These are phyloP conservation scores for Myxozyma melibiosi DNA, from an alignment of 805 yeast species.

Conservation along the genomic window DNA sequence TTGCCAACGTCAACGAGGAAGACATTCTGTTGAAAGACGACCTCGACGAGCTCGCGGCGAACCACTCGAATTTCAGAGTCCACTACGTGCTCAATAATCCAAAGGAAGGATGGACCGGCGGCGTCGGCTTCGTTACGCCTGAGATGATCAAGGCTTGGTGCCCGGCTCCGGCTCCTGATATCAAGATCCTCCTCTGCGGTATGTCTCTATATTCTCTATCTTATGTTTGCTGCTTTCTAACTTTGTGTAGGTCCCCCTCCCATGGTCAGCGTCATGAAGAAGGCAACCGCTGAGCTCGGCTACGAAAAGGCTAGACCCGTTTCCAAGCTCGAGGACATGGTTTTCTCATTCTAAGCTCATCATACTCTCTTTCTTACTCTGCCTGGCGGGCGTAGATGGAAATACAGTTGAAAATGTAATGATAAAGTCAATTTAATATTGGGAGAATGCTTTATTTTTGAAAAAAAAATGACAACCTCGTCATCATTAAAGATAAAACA, in stretches of 20 bases:
- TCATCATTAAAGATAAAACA: neutral
- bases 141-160: constrained; percentile 83
- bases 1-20: constrained; percentile 72
- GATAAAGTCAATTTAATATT: neutral
- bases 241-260: constrained; percentile 64
- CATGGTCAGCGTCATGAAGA: constrained; percentile 83
- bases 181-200: constrained; percentile 83
- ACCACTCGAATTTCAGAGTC: constrained; percentile 76
- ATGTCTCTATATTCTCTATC: neutral
- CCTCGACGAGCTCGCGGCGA: constrained; percentile 64
- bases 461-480: neutral
- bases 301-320: constrained; percentile 84
- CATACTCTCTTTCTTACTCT: no score
- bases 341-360: constrained; percentile 68
- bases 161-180: constrained; percentile 61
- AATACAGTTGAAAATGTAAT: no score
- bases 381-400: no score
- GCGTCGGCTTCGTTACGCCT: constrained; percentile 77
- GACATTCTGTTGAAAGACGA: constrained; percentile 82
- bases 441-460: constrained; percentile 6
- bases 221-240: no score
- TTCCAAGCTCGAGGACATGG: constrained; percentile 86
- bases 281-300: constrained; percentile 71
- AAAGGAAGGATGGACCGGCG: constrained; percentile 69
- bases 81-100: constrained; percentile 76